Base-by-base conservation (phyloP, 768 basidiomycete genomes). In the Trichaptum fuscoviolaceum region DNA sequence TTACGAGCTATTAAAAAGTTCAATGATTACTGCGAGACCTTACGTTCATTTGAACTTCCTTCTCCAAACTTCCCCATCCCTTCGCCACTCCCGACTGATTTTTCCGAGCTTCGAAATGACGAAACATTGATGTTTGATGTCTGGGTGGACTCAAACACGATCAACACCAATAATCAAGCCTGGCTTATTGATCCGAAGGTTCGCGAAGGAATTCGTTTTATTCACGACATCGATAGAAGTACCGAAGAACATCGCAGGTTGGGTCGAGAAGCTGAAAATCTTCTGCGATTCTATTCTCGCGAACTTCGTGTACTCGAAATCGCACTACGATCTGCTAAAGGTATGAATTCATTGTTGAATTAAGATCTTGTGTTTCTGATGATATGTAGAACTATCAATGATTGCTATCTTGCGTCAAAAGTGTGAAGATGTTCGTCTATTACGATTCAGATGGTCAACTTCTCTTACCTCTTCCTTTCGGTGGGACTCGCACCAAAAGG, bases 121-220 rank as follows among this genome's bases (percentile, higher is more conserved):
- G 62, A 75, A 0, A 63, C 27, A 0, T 69, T 83, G 0, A 74
- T 80, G 74, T 73, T 80, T 35, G 79, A 80, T 62, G 71, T 80
- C 0, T 81, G 78, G 78, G 77, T 79, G 5, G 69, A 64, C 0
- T 36, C 35, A 17, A 36, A 36, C 7, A 71, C 70, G 0, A 62
- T 71, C 2, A 27, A 35, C 0, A 65, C 24, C 1, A 58, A 66
- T 8, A 60, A 69, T 0, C 77, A 73, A 9, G 63, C 62, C 9
- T 82, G 81, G 79, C 71, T 80, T 0, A 69, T 75, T 9, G 76
- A 81, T 61, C 23, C 58, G 1, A 68, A 73, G 6, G 71, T 78
- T 1, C 74, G 72, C 4, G 65, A 72, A 0, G 76, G 79, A 0
- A 81, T 81, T 1, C 67, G 66, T 26, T 66, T 70, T 20, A 63